These are phyloP conservation scores for Aurinia saxatilis DNA, from an alignment of 345 rosid genomes.

Conservation along the genomic window DNA sequence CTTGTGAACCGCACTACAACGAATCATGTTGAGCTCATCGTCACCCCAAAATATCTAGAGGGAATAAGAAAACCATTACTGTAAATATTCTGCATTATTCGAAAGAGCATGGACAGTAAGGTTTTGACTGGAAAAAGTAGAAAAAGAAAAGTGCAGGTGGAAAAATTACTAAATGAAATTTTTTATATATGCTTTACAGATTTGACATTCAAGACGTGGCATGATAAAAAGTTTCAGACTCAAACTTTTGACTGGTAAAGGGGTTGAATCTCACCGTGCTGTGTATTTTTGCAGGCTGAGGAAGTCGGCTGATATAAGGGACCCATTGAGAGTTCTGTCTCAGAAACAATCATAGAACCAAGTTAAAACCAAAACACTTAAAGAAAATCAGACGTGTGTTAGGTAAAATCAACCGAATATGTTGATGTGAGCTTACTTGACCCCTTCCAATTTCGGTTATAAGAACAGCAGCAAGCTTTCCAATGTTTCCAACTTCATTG, in stretches of 20 bases:
- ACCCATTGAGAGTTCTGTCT: slow-evolving; percentile 65
- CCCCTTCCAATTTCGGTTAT: slow-evolving; percentile 44
- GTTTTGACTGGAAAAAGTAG: background rate
- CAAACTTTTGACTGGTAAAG: background rate
- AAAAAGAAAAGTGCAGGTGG: background rate
- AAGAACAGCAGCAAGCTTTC: slow-evolving; percentile 60
- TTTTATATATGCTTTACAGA: background rate
- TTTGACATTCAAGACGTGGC: background rate
- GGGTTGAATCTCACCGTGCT: slow-evolving; percentile 42
- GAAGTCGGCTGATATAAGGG: slow-evolving; percentile 67
- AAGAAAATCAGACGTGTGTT: background rate
- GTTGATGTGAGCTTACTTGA: slow-evolving; percentile 33
- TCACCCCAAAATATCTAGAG: slow-evolving; percentile 69
- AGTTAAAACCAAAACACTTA: slow-evolving; percentile 5
- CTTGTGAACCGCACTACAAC: slow-evolving; percentile 49
- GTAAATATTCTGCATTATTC: background rate
- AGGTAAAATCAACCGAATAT: background rate
- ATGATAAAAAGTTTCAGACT: background rate
- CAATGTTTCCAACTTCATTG: slow-evolving; percentile 39
- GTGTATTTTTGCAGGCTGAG: slow-evolving; percentile 50
- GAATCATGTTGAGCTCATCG: slow-evolving; percentile 64
- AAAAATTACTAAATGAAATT: background rate
- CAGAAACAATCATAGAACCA: slow-evolving; percentile 8
- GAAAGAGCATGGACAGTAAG: background rate
- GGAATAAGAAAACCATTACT: background rate